A percentile compares a stretch with the other conserved stretches of the same genome.
These are phyloP conservation scores for Epichloe gansuensis DNA, from an alignment of 2,329 filamentous ascomycete species.

Conservation along the genomic window DNA sequence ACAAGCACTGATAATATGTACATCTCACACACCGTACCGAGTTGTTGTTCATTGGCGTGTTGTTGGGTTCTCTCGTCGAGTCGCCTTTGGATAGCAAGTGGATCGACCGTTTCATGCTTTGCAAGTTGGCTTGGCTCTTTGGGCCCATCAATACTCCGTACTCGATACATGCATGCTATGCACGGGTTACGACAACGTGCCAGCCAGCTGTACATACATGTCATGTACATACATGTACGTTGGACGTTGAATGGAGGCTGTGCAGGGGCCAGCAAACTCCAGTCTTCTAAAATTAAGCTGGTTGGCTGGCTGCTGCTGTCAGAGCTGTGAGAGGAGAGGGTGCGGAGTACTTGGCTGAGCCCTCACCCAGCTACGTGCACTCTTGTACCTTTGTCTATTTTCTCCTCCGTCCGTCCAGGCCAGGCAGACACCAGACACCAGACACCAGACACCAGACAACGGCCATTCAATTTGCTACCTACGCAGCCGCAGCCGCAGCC, in stretches of 20 bases:
- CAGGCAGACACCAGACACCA: background rate
- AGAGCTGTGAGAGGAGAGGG: too few relatives aligned
- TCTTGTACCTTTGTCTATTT: background rate
- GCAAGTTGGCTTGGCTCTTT: background rate
- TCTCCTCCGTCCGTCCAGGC: background rate
- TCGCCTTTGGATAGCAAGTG: background rate
- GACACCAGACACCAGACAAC: too few relatives aligned
- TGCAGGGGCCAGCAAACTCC: background rate
- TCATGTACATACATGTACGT: too few relatives aligned
- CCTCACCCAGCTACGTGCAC: background rate
- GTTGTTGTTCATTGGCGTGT: too few relatives aligned
- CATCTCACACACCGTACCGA: too few relatives aligned
- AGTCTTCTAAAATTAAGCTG: background rate
- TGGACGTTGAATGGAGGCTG: background rate
- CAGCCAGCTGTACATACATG: too few relatives aligned
- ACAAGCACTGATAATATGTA: too few relatives aligned
- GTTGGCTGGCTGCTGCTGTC: too few relatives aligned
- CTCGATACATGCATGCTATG: too few relatives aligned
- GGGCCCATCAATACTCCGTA: too few relatives aligned
- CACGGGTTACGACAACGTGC: too few relatives aligned
- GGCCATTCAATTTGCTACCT: background rate
- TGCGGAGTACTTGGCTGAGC: background rate
- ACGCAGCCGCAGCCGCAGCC: background rate
- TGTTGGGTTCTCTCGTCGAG: background rate
- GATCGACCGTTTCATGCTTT: background rate